Base-by-base conservation (phyloP, 2,329 filamentous ascomycete genomes). In the Teratosphaeria viscida region DNA sequence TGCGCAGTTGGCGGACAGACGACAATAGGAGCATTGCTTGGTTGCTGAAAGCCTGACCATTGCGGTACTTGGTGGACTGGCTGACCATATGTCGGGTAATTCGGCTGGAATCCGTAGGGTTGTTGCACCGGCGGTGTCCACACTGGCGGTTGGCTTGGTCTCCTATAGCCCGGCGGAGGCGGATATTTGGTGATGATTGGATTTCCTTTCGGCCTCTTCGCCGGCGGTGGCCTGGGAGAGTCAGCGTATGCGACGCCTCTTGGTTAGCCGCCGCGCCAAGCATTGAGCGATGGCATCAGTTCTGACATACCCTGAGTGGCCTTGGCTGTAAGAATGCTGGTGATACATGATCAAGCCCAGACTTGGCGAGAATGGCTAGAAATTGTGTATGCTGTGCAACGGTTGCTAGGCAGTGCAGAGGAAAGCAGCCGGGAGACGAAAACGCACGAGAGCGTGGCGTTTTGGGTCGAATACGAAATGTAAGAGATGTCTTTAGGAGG, bases 111-210 rank as follows among this genome's bases (percentile, higher is more conserved):
- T 26, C 52, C 47, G 39, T 62, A 52, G 11, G 14, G 60, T 55
- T 61, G 55, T 11, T 43, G 63, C 29, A 52, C 10, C 2, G 57
- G 55, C n/a, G 55, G 60, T 52, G 61, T 60, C 67, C 67, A 71
- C n/a, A 59, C 52, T 16, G 60, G 60, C n/a, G 63, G 62, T 39
- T 66, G 65, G 10, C 59, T 56, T 53, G 67, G 68, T 19, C 61
- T 62, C 53, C 68, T 72, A 62, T 79, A 79, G 14, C 76, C 76
- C n/a, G 77, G 77, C 34, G 78, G 78, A 52, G 77, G 78, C 55
- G 78, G 75, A 68, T 79, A 80, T 35, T 75, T 71, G 7, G 78
- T 80, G 61, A 79, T 78, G 64, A 79, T 72, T 6, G 77, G 76
- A 37, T 78, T 77, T 23, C 76, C 72, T 62, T 78, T 79, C 59